Evolutionary conservation across 2,329 filamentous ascomycete genomes (phyloP), one percentile per base, ranked within the genome.

Genomic region (Neodidymelliopsis sp.): DNA sequence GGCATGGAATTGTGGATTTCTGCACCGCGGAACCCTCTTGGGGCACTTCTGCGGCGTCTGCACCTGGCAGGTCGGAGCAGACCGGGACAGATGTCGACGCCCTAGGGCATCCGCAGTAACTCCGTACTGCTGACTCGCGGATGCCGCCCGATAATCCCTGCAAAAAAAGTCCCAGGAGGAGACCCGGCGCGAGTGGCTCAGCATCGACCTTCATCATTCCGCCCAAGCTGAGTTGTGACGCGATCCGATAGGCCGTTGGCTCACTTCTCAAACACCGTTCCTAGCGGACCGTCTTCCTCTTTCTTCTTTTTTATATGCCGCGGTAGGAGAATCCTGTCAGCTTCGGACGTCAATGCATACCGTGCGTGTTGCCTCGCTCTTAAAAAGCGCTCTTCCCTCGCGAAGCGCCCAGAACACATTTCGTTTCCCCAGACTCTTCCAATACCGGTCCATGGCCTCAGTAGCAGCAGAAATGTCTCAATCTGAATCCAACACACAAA

Each of bases 391-490:
- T 35, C 53, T 60, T 50, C 61, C 63, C 63, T 59, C 59, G 37
- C 56, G 42, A 33, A 42, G 51, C 58, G 39, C 54, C 38, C 50
- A 58, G 37, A 43, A 39, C 47, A 46, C 27, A 54, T 20, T 46
- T 38, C 53, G 46, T 54, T 54, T 57, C 49, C 58, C 40, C 40
- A 54, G 49, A 49, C 39, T 59, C 36, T 28, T 37, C 22, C 46
- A 46, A 33, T 35, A 39, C 29, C 67, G 68, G 56, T 65, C 30
- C 23, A 62, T 74, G 68, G 69, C 71, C 49, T 65, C 71, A 30
- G 49, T 72, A 50, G 63, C 69, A 58, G 58, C 66, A 51, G 61
- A 59, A 49, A 71, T 72, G 62, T 55, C 69, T 55, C 59, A 69
- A 60, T 59, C 72, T 18, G 7, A 13, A 41, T 59, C 61, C 31